Base-by-base conservation (phyloP, 179 eudicot species). In the Spergularia azorica region DNA sequence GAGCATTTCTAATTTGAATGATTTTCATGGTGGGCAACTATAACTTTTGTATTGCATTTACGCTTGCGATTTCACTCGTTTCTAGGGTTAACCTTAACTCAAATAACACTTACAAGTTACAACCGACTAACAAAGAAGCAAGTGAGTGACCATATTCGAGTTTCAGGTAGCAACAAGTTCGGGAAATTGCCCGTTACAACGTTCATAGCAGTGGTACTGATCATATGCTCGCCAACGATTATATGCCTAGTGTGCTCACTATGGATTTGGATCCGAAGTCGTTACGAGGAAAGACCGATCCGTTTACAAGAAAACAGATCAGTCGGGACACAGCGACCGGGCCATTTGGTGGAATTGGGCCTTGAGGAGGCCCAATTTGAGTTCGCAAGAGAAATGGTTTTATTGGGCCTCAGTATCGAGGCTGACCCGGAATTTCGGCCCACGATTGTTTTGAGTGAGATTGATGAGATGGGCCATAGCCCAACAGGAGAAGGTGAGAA, bases 191-290 rank as follows among this genome's bases (percentile, higher is more conserved):
- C 82, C 7, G 0, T 26, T 1, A 58, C 60, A 17, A 78, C 79
- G 4, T 72, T 74, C 41, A 75, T 79, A 20, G 76, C 77, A 0
- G 70, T 79, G 4, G 52, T 79, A 78, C 26, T 82, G 11, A 46
- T 75, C 1, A 70, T 82, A 16, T 82, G 85, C 50, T 64, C 79
- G 50, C 85, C 85, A 20, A 38, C 76, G 2, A 74, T 82, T 2
- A 12, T 75, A 48, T 82, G 79, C 73, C 2, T 75, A 70, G 32
- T 79, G 39, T 79, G 14, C 60, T 69, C 84, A 1, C 15, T 78
- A 9, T 36, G 62, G 14, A 66, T 78, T 2, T 75, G 82, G 76
- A 39, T 79, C 18, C 60, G 82, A n/a, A 21, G 76, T 8, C 70
- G 71, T 59, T 12, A 15, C 21, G 10, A 69, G 58, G 56, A 15